Base-by-base conservation (phyloP, 2,329 filamentous ascomycete genomes). In the Thelonectria discophora region DNA sequence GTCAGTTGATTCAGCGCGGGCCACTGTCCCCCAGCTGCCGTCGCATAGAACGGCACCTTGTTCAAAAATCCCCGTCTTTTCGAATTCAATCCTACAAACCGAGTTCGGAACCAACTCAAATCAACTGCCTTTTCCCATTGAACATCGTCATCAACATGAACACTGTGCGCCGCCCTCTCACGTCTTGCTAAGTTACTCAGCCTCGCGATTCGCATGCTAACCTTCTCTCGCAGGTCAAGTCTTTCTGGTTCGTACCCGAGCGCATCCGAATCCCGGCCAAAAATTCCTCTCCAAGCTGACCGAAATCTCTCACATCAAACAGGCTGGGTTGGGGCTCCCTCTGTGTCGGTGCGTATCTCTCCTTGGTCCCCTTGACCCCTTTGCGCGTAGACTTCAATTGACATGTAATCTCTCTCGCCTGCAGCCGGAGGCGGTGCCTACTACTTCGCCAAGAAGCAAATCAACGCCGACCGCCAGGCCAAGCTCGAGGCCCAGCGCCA, bases 301-400 rank as follows among this genome's bases (percentile, higher is more conserved):
- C 42, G 51, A 62, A 59, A 34, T 42, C 34, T 27, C 10, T 32
- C 52, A 56, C 20, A 3, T 15, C 6, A 21, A 45, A 47, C 68
- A 97, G 93, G 91, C 81, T 94, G 74, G 95, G 95, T 74, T 97
- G 93, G 95, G 94, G 92, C 70, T 86, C 93, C 51, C 86, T 98
- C 56, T 95, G 94, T 75, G 84, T 90, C 71, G 93, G 91, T 93
- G 86, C 62, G 88, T 37, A 73, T 62, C 30, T 30, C 6, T 39
- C 18, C 27, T 63, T 24, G n/a, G 6, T 39, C 18, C 27, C 27
- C n/a, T 20, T 45, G 18, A 15, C 24, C 47, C 18, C 21, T 47
- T 3, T 55, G 5, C 27, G 8, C 45, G 6, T 17, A 40, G 24
- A 32, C 60, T 57, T 63, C 32, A 69, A 63, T 62, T 71, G 65